phyloP scores from a whole-genome alignment of 2,329 filamentous ascomycete genomes.

The Golovinomyces cichoracearum region DNA sequence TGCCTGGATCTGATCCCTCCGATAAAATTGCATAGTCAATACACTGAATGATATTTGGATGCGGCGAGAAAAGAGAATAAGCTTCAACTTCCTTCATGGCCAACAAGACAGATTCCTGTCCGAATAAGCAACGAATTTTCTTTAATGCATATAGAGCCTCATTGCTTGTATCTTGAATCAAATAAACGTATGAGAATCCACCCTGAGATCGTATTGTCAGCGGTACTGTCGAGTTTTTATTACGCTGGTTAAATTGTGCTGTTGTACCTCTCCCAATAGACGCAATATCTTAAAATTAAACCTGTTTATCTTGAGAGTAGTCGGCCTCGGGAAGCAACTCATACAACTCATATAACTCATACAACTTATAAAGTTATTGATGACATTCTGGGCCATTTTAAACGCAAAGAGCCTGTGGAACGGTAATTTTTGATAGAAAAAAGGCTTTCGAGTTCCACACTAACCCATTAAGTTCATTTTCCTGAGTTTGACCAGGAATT shows the following conservation, averaged over 20 bases:
- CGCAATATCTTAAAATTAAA: slow-evolving; percentile 89
- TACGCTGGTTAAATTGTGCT: not conserved
- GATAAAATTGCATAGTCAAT: slow-evolving; percentile 61
- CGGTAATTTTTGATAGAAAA: no score
- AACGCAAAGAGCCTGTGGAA: not conserved
- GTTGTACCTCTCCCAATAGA: slow-evolving; percentile 63
- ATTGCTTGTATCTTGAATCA: slow-evolving; percentile 70
- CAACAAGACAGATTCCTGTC: slow-evolving; percentile 79
- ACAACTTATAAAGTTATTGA: slow-evolving; percentile 38
- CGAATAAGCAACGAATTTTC: slow-evolving; percentile 96
- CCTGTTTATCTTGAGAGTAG: slow-evolving; percentile 82
- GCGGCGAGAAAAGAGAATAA: slow-evolving; percentile 65
- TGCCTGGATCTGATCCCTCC: slow-evolving; percentile 39
- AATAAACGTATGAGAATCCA: slow-evolving; percentile 96
- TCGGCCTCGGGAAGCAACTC: slow-evolving; percentile 84
- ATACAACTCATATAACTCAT: slow-evolving; percentile 88
- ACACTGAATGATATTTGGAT: slow-evolving; percentile 64
- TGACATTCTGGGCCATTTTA: slow-evolving; percentile 54
- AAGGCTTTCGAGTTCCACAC: no score
- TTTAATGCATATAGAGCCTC: slow-evolving; percentile 81
- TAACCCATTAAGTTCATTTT: no score
- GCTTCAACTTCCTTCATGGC: slow-evolving; percentile 95
- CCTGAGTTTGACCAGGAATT: no score
- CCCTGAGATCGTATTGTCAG: slow-evolving; percentile 27
- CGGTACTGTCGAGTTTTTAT: not conserved